phyloP scores from a whole-genome alignment of 2,329 filamentous ascomycete species.

The Aspergillus pseudoviridinutans region DNA sequence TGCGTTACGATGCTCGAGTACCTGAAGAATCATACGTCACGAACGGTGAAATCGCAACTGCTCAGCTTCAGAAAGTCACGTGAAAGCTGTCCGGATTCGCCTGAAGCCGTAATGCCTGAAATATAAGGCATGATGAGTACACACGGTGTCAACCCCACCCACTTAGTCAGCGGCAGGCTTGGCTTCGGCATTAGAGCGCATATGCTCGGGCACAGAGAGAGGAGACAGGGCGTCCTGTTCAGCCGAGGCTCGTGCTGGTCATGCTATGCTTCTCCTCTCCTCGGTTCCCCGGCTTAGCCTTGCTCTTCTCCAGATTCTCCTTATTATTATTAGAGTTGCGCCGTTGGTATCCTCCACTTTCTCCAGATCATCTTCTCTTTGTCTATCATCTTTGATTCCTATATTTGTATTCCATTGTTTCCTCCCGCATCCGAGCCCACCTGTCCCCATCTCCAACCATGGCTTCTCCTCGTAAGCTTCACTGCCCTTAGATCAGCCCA shows the following conservation, averaged over 20 bases:
- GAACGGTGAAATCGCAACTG: background rate
- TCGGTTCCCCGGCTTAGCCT: background rate
- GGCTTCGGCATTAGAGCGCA: background rate
- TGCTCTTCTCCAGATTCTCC: background rate
- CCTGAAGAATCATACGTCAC: background rate
- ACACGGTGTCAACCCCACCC: background rate
- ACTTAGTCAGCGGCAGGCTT: background rate
- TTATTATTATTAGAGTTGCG: background rate
- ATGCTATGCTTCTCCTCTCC: background rate
- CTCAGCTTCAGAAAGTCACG: background rate
- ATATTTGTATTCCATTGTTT: background rate
- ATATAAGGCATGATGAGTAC: background rate
- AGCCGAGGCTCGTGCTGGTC: background rate
- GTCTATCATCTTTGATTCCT: constrained; percentile 6
- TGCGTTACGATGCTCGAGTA: background rate
- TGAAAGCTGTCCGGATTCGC: background rate
- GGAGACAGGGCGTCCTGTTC: background rate
- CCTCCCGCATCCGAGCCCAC: background rate
- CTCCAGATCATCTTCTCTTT: constrained; percentile 2
- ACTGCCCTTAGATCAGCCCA: constrained; percentile 6
- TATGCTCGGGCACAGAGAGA: background rate
- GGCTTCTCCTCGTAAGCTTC: constrained; percentile 73
- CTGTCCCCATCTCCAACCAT: constrained; percentile 42
- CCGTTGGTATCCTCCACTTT: background rate
- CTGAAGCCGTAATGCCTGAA: background rate